phyloP scores from a whole-genome alignment of 257 asterid species.

The Nicotiana attenuata region DNA sequence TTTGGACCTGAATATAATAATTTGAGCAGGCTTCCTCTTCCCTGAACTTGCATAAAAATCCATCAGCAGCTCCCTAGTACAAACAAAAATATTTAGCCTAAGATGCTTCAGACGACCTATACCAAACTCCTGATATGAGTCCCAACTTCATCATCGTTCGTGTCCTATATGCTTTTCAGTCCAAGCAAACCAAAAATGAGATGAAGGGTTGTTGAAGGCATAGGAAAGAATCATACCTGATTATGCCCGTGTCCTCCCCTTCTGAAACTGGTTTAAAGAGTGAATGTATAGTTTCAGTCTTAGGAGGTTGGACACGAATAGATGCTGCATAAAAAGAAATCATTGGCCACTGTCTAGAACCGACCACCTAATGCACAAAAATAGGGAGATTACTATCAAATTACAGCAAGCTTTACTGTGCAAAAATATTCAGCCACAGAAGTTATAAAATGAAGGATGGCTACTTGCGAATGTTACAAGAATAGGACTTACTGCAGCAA shows the following conservation, averaged over 20 bases:
- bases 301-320: conserved; percentile 32
- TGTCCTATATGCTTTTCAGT: background rate
- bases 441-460: background rate
- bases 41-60: conserved; percentile 41
- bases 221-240: conserved; percentile 21
- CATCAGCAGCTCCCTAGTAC: conserved; percentile 41
- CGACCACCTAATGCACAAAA: conserved; percentile 34
- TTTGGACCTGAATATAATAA: conserved; percentile 43
- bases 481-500: conserved; percentile 45
- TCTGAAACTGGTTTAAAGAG: conserved; percentile 38
- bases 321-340: conserved; percentile 45
- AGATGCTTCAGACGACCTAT: background rate
- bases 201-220: background rate
- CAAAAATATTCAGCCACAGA: background rate
- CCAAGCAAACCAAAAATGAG: background rate
- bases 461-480: background rate
- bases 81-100: background rate
- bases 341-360: conserved; percentile 52
- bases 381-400: background rate
- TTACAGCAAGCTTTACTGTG: background rate
- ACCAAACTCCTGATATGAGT: background rate
- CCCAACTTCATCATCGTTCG: background rate
- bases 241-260: conserved; percentile 36
- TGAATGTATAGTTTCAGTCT: conserved; percentile 32
- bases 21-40: conserved; percentile 36